Evolutionary conservation across 1,284 basidiomycete species (phyloP).

Genomic region (Cutaneotrichosporon sp.): DNA sequence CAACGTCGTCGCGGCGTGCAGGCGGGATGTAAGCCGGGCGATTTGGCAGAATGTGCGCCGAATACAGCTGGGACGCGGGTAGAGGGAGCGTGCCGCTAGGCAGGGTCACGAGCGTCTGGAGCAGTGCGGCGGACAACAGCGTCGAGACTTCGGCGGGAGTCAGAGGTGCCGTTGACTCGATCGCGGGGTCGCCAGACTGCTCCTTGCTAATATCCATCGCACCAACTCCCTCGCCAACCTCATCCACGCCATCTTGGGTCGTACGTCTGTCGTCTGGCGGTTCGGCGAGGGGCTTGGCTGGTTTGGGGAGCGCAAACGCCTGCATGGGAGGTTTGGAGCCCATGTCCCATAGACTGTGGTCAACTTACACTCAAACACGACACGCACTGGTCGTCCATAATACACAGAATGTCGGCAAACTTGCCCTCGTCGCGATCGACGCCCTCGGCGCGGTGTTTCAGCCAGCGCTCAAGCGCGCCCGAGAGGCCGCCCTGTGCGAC

Average conservation of each 20-base stretch:
- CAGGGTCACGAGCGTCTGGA: constrained; percentile 57
- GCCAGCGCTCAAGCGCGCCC: constrained; percentile 32
- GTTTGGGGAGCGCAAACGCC: constrained; percentile 28
- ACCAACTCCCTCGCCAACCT: neutral
- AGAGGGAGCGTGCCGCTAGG: constrained; percentile 63
- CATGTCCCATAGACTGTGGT: constrained; percentile 41
- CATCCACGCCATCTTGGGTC: constrained; percentile 51
- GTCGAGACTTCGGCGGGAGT: constrained; percentile 52
- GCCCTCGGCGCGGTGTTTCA: constrained; percentile 22
- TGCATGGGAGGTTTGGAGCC: constrained; percentile 31
- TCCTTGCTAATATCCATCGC: too few relatives aligned
- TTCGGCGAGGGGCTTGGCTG: constrained; percentile 21
- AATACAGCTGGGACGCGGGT: constrained; percentile 68
- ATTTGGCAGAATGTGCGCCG: constrained; percentile 67
- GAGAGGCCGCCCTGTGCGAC: constrained; percentile 37
- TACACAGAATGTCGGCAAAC: constrained; percentile 44
- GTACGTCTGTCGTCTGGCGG: constrained; percentile 48
- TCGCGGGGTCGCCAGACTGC: too few relatives aligned
- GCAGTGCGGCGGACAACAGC: constrained; percentile 59
- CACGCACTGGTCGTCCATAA: constrained; percentile 46
- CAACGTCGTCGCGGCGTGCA: constrained; percentile 60
- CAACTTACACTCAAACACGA: neutral
- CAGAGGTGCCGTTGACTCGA: constrained; percentile 35
- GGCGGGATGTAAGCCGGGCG: constrained; percentile 60
- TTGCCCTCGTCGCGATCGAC: constrained; percentile 41